Base-by-base conservation (phyloP, 805 yeast species). In the Candida qinlingensis region DNA sequence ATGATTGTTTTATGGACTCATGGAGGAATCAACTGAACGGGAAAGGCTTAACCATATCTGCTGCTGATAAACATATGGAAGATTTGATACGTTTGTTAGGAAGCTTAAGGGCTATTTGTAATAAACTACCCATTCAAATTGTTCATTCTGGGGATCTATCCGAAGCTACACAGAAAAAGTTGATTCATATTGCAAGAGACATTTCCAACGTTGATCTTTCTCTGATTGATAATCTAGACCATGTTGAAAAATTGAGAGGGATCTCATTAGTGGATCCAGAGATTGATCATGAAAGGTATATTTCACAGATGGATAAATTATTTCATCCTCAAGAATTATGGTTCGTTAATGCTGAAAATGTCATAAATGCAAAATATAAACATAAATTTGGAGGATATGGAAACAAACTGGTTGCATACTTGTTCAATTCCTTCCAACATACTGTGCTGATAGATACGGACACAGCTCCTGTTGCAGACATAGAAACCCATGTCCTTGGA, bases 391-490 rank as follows among this genome's bases (percentile, higher is more conserved):
- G 49, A 3, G 67, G 72, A 0, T 76, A 69, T 55, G 72, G 69
- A n/a, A 74, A 71, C 56, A 78, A 78, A 54, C 66, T 77, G 44
- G 53, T 76, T 19, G 80, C 81, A 1, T 66, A 70, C 11, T 55
- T 76, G 44, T 77, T 76, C 64, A 72, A 66, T 51, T 67, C 79
- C 11, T 80, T 79, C 54, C 68, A 72, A 46, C 77, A 78, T 53
- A 65, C 72, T 35, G 61, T 79, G 7, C 63, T 80, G 33, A 47
- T 80, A 29, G 85, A 80, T 59, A 74, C 80, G 3, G 84, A 79
- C 58, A 65, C 76, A 0, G 75, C 77, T 2, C 64, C 75, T 1
- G 59, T 75, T 37, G 61, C 70, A 1, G 74, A 76, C 47, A 51
- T 68, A 1, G 68, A 71, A 2, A 59, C 63, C 2, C 60, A 56